Evolutionary conservation across 331 rosid genomes (phyloP), one percentile per base, ranked within the genome.

Genomic region (Stylosanthes scabra): DNA sequence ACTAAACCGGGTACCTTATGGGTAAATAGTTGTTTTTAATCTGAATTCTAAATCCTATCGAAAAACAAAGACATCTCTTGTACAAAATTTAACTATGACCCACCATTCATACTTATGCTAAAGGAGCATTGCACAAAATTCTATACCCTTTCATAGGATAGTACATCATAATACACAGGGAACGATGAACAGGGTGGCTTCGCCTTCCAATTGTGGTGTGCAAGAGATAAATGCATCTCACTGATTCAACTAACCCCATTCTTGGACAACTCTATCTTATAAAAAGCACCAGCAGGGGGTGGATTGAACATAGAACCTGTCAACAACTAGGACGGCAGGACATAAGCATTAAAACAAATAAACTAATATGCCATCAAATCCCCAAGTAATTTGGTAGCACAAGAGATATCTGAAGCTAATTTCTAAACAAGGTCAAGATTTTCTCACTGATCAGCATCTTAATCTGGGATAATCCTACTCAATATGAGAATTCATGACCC

Each of bases 401-500:
- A 58, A 59, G 31, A 29, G n/a, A 45, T 46, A 59, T 62, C 84
- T 31, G 58, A 49, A 42, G 65, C 67, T 78, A 74, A 65, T 73
- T 78, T 51, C 84, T 41, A 74, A 74, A 73, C 3, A 54, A 9
- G 75, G 78, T 16, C 51, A 52, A 39, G 50, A 45, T 45, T 56
- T 54, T 77, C 80, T 44, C 40, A 55, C 40, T 49, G 50, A 59
- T 66, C 66, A 54, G 71, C 74, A 42, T 16, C 52, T 15, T 45
- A 58, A 75, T 64, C 55, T 49, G 65, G 51, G 42, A 11, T 61
- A 70, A 70, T 65, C 79, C 76, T 63, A 65, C 77, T 83, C 82
- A 94, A 80, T 94, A 94, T 47, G 99, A 94, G 85, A 94, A 91
- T 78, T 94, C 97, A 15, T 94, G 96, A 74, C 99, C 97, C 78